These are phyloP conservation scores for Eucalyptus decipiens DNA, from an alignment of 345 rosid species.

Conservation along the genomic window DNA sequence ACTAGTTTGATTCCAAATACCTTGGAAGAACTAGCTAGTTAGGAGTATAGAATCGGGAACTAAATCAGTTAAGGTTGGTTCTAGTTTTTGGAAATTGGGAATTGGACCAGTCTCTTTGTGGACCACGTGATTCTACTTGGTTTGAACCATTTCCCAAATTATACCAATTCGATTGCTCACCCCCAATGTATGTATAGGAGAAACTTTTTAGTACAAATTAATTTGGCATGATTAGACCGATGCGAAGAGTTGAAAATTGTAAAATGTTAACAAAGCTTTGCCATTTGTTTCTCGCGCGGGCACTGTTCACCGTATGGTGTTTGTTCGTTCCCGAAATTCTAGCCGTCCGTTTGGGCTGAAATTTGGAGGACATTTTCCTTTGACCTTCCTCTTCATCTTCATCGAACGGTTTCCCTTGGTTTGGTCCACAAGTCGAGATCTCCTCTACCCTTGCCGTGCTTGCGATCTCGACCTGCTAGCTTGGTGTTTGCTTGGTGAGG, in stretches of 20 bases:
- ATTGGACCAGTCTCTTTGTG: background rate
- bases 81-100: background rate
- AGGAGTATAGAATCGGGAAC: fast-evolving
- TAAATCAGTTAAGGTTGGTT: background rate
- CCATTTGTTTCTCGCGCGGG: no score
- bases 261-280: background rate
- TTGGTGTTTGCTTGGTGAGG: no score
- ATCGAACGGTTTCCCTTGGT: no score
- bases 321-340: no score
- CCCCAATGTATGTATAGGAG: background rate
- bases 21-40: background rate
- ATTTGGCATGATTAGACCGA: background rate
- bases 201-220: background rate
- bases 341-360: no score
- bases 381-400: no score
- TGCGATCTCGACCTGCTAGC: no score
- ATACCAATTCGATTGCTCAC: background rate
- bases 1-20: background rate
- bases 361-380: no score
- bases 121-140: background rate
- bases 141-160: background rate
- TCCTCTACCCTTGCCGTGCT: no score
- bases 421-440: no score
- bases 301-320: no score
- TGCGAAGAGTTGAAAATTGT: no score